These are phyloP conservation scores for Sporisorium scitamineum DNA, from an alignment of 1,284 basidiomycete species.

Conservation along the genomic window DNA sequence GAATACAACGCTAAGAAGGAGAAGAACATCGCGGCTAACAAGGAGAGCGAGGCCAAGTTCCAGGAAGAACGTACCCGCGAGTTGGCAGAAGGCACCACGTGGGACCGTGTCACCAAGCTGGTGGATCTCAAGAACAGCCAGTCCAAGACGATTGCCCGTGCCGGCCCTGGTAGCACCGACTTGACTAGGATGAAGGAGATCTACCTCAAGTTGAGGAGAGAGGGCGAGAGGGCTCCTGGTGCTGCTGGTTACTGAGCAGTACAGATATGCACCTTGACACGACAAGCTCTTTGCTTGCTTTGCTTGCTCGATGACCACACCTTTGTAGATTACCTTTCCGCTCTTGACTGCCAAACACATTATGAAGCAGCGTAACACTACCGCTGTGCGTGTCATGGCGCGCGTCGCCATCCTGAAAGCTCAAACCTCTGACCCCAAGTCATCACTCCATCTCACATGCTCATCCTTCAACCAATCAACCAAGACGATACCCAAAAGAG, in stretches of 20 bases:
- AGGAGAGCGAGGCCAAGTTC: slow-evolving; percentile 89
- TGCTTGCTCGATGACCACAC: neutral
- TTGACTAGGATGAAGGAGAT: slow-evolving; percentile 84
- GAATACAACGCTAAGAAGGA: slow-evolving; percentile 93
- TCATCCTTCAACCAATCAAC: neutral
- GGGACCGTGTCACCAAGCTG: slow-evolving; percentile 90
- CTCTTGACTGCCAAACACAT: too few relatives aligned
- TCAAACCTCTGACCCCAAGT: neutral
- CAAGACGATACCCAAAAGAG: too few relatives aligned
- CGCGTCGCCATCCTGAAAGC: too few relatives aligned
- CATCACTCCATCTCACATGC: too few relatives aligned
- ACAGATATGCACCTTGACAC: neutral
- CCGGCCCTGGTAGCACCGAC: slow-evolving; percentile 88
- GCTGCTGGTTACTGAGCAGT: slow-evolving; percentile 62
- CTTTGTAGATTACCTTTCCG: slow-evolving; percentile 14
- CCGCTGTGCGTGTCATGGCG: too few relatives aligned
- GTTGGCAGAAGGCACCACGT: slow-evolving; percentile 90
- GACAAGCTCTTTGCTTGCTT: too few relatives aligned
- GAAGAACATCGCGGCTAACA: slow-evolving; percentile 92
- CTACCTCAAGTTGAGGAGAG: slow-evolving; percentile 60
- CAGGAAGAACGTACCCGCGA: slow-evolving; percentile 79
- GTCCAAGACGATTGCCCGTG: slow-evolving; percentile 91
- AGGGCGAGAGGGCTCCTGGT: slow-evolving; percentile 66
- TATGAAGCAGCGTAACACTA: neutral
- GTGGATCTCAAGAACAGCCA: slow-evolving; percentile 93